Base-by-base conservation (phyloP, 192 early-diverging fungal species). In the Chytriomyces confervae region DNA sequence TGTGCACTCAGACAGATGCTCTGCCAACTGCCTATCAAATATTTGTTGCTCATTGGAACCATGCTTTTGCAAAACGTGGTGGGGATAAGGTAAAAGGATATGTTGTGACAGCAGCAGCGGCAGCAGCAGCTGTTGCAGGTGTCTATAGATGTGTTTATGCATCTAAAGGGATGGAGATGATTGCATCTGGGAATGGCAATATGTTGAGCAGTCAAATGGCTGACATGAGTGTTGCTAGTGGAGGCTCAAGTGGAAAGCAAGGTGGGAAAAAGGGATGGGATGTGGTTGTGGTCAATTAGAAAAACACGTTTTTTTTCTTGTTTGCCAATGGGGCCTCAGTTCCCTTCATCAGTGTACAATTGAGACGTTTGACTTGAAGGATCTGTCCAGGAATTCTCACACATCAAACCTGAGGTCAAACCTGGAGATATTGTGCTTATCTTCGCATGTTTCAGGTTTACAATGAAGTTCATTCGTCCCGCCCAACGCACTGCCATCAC, bases 101-200 rank as follows among this genome's bases (percentile, higher is more conserved):
- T 16, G 29, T 13, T 16, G n/a, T n/a, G 10, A 27, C 18, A 13
- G 63, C 18, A 27, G 67, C 67, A 16, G 67, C 44, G 6, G 49
- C 16, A 18, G 67, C 44, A 18, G 67, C 13, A n/a, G 63, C 20
- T n/a, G 20, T 16, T 20, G 63, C 11, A 13, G 9, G 20, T 18
- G 67, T 48, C 10, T 69, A 69, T 48, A 18, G 49, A n/a, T 69
- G 67, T 50, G 67, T 69, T 45, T 69, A 69, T 27, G 67, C 67
- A 20, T 3, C 16, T 6, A 50, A 27, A 29, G 27, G 16, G 11
- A 18, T 48, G 16, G 27, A 48, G 13, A 46, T 46, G 27, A 16
- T 65, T 65, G 67, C 43, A 10, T 24, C 10, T 11, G 11, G 13
- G 4, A 46, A 20, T 48, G 45, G 44, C 43, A 10, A 24, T 18